Conservation (phyloP, 2,329 filamentous ascomycete species). For the Aspergillus bombycis region DNA sequence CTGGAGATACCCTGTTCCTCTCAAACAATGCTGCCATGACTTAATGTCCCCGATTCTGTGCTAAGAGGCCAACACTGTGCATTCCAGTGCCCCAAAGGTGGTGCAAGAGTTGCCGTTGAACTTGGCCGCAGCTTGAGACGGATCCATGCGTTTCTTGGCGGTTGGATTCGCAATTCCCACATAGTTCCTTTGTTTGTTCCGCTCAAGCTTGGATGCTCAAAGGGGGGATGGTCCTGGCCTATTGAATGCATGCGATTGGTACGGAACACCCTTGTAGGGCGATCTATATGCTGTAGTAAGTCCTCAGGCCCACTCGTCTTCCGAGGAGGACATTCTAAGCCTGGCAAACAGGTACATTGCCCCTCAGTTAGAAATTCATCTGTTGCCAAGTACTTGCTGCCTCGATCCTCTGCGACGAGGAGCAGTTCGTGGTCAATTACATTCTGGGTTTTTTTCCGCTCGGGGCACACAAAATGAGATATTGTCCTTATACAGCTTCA, state of each 20-base stretch:
- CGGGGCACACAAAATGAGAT: constrained; percentile 13
- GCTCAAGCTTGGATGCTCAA: background rate
- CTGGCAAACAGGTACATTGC: constrained; percentile 3
- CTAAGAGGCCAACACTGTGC: background rate
- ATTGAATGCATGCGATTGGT: background rate
- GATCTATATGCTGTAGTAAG: constrained; percentile 8
- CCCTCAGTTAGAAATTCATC: background rate
- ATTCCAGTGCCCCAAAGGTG: background rate
- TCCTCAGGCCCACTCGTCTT: constrained; percentile 5
- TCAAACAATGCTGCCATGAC: constrained; percentile 7
- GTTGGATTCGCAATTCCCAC: background rate
- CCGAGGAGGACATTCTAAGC: constrained; percentile 7
- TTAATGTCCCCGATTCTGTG: background rate
- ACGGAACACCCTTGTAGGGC: background rate
- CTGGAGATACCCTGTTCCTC: background rate
- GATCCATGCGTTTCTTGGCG: constrained; percentile 3
- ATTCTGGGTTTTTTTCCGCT: background rate
- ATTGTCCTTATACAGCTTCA: constrained; percentile 7
- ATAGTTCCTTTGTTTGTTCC: background rate
- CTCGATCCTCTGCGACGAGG: background rate
- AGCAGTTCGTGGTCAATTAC: constrained; percentile 6
- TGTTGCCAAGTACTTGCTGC: background rate
- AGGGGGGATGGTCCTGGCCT: background rate
- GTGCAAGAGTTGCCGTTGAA: background rate
- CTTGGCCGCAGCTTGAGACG: constrained; percentile 1